Percentiles rank a stretch among this genome's conserved stretches.
These are phyloP conservation scores for Collybia nuda DNA, from an alignment of 768 basidiomycete genomes.

Conservation along the genomic window DNA sequence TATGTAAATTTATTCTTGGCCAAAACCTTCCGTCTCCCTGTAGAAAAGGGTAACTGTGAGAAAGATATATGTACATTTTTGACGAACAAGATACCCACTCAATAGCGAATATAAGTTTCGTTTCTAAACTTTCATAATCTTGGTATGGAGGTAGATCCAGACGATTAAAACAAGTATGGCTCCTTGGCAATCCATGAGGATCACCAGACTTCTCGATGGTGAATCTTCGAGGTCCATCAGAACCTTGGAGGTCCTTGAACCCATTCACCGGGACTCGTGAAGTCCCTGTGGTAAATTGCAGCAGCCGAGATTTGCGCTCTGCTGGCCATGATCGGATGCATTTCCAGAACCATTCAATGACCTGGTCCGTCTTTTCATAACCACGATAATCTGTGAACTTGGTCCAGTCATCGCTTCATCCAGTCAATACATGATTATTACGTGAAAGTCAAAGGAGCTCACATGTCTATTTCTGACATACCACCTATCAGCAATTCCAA, in stretches of 20 bases:
- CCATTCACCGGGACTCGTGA: conserved; percentile 90
- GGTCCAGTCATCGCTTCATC: conserved; percentile 80
- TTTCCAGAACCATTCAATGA: conserved; percentile 97
- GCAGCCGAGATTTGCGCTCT: conserved; percentile 81
- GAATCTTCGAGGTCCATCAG: conserved; percentile 88
- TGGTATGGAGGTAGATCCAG: conserved; percentile 89
- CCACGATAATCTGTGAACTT: conserved; percentile 93
- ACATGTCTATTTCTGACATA: conserved; percentile 91
- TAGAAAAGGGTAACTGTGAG: conserved; percentile 3
- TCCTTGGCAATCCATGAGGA: conserved; percentile 81
- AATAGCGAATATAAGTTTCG: conserved; percentile 81
- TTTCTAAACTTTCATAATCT: conserved; percentile 83
- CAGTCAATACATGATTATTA: conserved; percentile 5
- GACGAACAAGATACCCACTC: conserved; percentile 50
- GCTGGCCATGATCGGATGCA: conserved; percentile 88
- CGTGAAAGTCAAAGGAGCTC: conserved; percentile 16
- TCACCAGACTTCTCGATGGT: conserved; percentile 96
- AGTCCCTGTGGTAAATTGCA: conserved; percentile 88
- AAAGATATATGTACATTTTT: not conserved
- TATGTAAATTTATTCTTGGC: conserved; percentile 47
- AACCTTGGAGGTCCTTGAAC: conserved; percentile 93
- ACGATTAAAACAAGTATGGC: conserved; percentile 93
- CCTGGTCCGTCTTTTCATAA: conserved; percentile 82
- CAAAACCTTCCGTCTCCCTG: conserved; percentile 80
- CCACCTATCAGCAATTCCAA: conserved; percentile 89